These are phyloP conservation scores for Ascochyta fabae DNA, from an alignment of 2,329 filamentous ascomycete genomes.

Conservation along the genomic window DNA sequence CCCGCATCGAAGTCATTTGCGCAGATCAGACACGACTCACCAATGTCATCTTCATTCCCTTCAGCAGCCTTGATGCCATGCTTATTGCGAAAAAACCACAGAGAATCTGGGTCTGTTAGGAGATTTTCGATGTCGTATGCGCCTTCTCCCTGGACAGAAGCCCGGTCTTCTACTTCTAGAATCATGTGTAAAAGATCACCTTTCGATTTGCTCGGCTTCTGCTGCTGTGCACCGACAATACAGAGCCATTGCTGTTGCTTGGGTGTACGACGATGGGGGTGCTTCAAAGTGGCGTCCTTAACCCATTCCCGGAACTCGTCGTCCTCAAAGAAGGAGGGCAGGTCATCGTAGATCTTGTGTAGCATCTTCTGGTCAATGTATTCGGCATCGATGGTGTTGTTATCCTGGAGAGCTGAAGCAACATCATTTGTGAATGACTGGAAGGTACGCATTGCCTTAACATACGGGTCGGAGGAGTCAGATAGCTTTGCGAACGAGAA, in stretches of 20 bases:
- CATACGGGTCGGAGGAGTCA: conserved; percentile 4
- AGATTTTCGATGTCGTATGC: conserved; percentile 3
- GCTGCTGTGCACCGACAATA: conserved; percentile 3
- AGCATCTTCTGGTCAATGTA: background rate
- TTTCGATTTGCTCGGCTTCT: background rate
- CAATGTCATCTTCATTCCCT: background rate
- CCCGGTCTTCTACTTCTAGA: background rate
- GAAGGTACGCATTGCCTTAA: conserved; percentile 6
- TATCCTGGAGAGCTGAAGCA: background rate
- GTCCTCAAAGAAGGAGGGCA: conserved; percentile 1
- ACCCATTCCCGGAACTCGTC: conserved; percentile 3
- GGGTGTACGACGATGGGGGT: conserved; percentile 8
- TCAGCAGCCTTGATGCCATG: background rate
- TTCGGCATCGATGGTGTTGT: background rate
- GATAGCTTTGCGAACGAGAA: background rate
- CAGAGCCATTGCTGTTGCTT: conserved; percentile 9
- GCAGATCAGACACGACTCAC: conserved; percentile 4
- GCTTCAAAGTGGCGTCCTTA: conserved; percentile 11
- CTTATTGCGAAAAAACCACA: conserved; percentile 8
- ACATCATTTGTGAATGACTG: conserved; percentile 8
- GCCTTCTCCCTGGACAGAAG: background rate
- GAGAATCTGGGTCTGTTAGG: background rate
- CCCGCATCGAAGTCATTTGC: conserved; percentile 1
- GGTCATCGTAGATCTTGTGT: background rate
- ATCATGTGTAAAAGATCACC: background rate